These are phyloP conservation scores for Magnolia kwangsiensis DNA, from an alignment of 164 flowering plant species.

Conservation along the genomic window DNA sequence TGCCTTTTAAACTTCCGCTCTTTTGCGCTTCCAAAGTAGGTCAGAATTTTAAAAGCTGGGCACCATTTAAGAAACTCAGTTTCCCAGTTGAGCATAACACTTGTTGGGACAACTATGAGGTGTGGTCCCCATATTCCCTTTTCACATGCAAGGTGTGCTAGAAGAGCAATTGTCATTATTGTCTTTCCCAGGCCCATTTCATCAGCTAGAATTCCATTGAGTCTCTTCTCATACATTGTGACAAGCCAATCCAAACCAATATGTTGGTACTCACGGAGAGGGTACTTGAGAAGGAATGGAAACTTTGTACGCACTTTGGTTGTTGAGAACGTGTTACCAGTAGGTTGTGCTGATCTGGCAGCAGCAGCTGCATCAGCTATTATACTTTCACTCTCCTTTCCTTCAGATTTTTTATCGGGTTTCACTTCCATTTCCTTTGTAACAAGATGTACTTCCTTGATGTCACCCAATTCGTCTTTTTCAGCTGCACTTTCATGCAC, in stretches of 20 bases:
- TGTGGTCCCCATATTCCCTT: constrained; percentile 99
- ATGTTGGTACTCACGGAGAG: constrained; percentile 98
- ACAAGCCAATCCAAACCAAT: constrained; percentile 99
- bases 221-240: constrained; percentile 94
- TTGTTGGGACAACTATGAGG: constrained; percentile 96
- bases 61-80: constrained; percentile 99
- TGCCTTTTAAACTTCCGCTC: constrained; percentile 90
- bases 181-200: constrained; percentile 99
- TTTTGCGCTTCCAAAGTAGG: constrained; percentile 97
- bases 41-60: constrained; percentile 96
- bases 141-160: constrained; percentile 97
- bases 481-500: constrained; percentile 26
- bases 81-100: constrained; percentile 99
- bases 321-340: constrained; percentile 93
- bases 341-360: constrained; percentile 97
- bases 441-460: constrained; percentile 15
- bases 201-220: constrained; percentile 96
- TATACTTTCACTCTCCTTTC: constrained; percentile 56
- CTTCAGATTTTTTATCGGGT: constrained; percentile 29
- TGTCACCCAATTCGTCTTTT: constrained; percentile 24
- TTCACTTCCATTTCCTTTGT: constrained; percentile 28
- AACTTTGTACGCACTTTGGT: constrained; percentile 92
- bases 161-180: constrained; percentile 93
- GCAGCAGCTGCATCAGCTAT: constrained; percentile 99
- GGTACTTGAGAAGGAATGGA: constrained; percentile 84